Evolutionary conservation across 2,329 filamentous ascomycete species (phyloP).

Genomic region (Aspergillus ochraceoroseus): DNA sequence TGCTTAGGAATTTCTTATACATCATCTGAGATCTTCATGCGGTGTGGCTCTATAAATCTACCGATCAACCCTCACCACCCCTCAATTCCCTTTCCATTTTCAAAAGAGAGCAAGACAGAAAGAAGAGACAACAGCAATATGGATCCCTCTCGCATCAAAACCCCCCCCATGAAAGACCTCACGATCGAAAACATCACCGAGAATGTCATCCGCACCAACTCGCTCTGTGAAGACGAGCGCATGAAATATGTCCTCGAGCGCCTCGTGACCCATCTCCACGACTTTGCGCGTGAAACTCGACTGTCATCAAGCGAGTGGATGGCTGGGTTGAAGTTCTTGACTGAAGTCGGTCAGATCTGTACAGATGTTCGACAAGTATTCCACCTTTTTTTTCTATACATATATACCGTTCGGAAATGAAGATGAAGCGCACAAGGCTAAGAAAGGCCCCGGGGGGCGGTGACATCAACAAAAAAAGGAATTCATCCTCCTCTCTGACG

Average conservation of each 20-base stretch:
- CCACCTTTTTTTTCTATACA: neutral
- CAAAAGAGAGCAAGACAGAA: neutral
- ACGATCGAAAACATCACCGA: slow-evolving; percentile 76
- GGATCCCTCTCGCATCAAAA: slow-evolving; percentile 42
- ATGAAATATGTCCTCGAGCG: slow-evolving; percentile 68
- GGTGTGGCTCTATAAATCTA: no score
- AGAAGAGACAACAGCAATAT: slow-evolving; percentile 22
- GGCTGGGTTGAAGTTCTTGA: slow-evolving; percentile 66
- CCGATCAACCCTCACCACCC: no score
- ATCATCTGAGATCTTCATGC: no score
- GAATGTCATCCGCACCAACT: slow-evolving; percentile 70
- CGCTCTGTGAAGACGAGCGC: slow-evolving; percentile 59
- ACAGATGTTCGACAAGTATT: slow-evolving; percentile 66
- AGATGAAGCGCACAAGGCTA: no score
- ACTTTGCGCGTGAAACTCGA: slow-evolving; percentile 74
- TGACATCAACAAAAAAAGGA: slow-evolving; percentile 51
- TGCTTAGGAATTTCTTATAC: no score
- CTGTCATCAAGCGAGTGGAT: slow-evolving; percentile 76
- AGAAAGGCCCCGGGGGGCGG: no score
- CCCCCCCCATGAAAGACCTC: slow-evolving; percentile 58
- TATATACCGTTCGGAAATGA: no score
- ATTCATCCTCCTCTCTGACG: slow-evolving; percentile 77
- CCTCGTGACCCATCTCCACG: slow-evolving; percentile 71
- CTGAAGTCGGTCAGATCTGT: slow-evolving; percentile 66
- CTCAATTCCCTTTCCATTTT: slow-evolving; percentile 1